These are phyloP conservation scores for Ganoderma boninense DNA, from an alignment of 1,284 basidiomycete genomes.

Conservation along the genomic window DNA sequence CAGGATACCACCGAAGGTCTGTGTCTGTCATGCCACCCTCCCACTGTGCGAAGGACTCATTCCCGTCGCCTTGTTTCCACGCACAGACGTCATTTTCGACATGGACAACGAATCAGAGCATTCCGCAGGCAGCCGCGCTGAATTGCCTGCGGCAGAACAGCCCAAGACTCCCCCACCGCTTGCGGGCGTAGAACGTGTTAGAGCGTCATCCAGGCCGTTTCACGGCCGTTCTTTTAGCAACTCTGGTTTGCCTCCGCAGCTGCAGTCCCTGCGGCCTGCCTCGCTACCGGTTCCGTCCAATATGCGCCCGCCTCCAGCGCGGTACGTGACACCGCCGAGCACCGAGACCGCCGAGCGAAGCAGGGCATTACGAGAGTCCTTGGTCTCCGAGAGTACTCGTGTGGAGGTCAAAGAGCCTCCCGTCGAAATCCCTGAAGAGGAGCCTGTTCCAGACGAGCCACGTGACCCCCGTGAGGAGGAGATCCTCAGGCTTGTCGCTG, in stretches of 20 bases:
- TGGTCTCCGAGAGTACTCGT: conserved; percentile 25
- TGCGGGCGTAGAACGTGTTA: conserved; percentile 27
- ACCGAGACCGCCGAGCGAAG: conserved; percentile 32
- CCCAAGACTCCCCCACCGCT: conserved; percentile 31
- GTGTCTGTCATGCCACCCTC: conserved; percentile 30
- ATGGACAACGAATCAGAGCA: conserved; percentile 58
- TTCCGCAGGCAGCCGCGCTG: conserved; percentile 18
- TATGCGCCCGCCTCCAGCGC: conserved; percentile 30
- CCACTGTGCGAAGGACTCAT: neutral
- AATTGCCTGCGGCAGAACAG: conserved; percentile 26
- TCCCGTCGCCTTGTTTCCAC: neutral
- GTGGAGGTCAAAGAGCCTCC: conserved; percentile 20
- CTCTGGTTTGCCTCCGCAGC: conserved; percentile 59
- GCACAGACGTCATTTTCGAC: conserved; percentile 72
- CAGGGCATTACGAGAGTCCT: conserved; percentile 33
- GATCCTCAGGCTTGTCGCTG: conserved; percentile 68
- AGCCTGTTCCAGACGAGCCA: conserved; percentile 21
- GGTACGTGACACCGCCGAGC: conserved; percentile 19
- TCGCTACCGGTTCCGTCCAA: conserved; percentile 70
- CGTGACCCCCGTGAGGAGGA: conserved; percentile 59
- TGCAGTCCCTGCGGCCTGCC: conserved; percentile 68
- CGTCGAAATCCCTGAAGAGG: conserved; percentile 16
- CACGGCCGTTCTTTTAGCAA: conserved; percentile 41
- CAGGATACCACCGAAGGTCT: conserved; percentile 37
- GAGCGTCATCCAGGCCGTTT: conserved; percentile 31